A percentile compares a stretch with the other conserved stretches of the same genome.
phyloP scores from a whole-genome alignment of 192 early-diverging fungal genomes.

The Endogone sp. region DNA sequence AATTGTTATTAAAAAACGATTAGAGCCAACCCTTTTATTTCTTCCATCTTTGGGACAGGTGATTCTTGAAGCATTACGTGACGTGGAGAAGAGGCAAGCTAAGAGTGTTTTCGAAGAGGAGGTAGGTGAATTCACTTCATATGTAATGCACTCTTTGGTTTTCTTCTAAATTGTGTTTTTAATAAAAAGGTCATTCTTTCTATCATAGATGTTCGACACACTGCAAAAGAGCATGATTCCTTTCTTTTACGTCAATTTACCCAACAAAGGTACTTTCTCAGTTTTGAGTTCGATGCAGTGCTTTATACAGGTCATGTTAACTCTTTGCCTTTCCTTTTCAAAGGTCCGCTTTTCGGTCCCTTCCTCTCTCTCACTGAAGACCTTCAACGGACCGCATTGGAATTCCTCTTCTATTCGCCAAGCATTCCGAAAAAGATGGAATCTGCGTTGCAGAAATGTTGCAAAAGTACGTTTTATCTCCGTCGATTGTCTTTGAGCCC shows the following conservation, averaged over 20 bases:
- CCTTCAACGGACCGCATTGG: slow-evolving; percentile 39
- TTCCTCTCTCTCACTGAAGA: slow-evolving; percentile 33
- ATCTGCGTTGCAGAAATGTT: neutral
- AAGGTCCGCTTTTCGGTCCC: slow-evolving; percentile 39
- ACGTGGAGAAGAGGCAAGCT: slow-evolving; percentile 28
- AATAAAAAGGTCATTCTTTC: too few species aligned
- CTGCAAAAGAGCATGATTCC: slow-evolving; percentile 22
- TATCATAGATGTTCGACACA: slow-evolving; percentile 18
- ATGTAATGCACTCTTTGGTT: too few species aligned
- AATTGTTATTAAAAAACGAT: neutral
- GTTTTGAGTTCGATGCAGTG: neutral
- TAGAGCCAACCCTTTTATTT: neutral
- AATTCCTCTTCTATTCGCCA: slow-evolving; percentile 38
- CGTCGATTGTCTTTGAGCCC: neutral
- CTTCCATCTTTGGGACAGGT: slow-evolving; percentile 9
- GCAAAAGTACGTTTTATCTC: neutral
- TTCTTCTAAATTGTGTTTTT: too few species aligned
- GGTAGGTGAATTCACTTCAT: slow-evolving; percentile 9
- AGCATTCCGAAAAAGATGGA: slow-evolving; percentile 17
- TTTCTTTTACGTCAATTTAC: slow-evolving; percentile 26
- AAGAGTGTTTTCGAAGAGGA: slow-evolving; percentile 25
- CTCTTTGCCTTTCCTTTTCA: neutral
- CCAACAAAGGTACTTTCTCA: slow-evolving; percentile 22
- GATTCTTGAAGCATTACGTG: slow-evolving; percentile 27
- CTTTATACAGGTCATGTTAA: neutral